These are phyloP conservation scores for Kalmanozyma brasiliensis DNA, from an alignment of 1,284 basidiomycete species.

Conservation along the genomic window DNA sequence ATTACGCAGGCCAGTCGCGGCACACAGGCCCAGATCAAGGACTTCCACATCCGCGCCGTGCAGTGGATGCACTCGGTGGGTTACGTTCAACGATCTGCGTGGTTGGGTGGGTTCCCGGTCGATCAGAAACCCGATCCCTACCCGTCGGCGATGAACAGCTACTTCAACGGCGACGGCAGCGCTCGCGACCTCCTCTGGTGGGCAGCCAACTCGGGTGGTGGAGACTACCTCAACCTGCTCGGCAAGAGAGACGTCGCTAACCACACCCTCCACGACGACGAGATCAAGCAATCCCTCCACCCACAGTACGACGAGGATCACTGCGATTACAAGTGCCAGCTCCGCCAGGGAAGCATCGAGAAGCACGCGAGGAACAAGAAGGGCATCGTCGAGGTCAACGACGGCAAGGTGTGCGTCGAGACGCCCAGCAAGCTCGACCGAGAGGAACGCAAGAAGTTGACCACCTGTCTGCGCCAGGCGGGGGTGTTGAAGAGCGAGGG, in stretches of 20 bases:
- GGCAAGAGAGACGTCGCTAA: too few species aligned
- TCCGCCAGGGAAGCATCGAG: conserved; percentile 30
- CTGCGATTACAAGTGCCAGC: conserved; percentile 49
- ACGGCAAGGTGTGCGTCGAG: conserved; percentile 30
- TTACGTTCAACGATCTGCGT: conserved; percentile 60
- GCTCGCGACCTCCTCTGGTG: conserved; percentile 34
- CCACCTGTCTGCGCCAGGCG: conserved; percentile 18
- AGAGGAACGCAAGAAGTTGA: conserved; percentile 29
- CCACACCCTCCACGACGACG: too few species aligned
- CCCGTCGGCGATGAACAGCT: conserved; percentile 53
- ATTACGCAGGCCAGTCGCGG: conserved; percentile 48
- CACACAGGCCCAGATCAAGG: conserved; percentile 38
- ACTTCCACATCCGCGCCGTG: conserved; percentile 51
- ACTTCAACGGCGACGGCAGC: conserved; percentile 52
- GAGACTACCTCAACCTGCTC: conserved; percentile 12
- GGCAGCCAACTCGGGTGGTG: conserved; percentile 15
- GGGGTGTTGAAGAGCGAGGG: conserved; percentile 8
- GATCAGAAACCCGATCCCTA: conserved; percentile 58
- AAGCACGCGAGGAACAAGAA: conserved; percentile 35
- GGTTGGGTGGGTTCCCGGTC: conserved; percentile 60
- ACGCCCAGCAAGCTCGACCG: conserved; percentile 32
- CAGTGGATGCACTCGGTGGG: conserved; percentile 45
- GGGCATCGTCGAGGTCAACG: conserved; percentile 32
- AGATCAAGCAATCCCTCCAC: conserved; percentile 1
- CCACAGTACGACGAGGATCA: conserved; percentile 44